A percentile compares a stretch with the other conserved stretches of the same genome.
phyloP scores from a whole-genome alignment of 768 basidiomycete genomes.

The Trametes cubensis region DNA sequence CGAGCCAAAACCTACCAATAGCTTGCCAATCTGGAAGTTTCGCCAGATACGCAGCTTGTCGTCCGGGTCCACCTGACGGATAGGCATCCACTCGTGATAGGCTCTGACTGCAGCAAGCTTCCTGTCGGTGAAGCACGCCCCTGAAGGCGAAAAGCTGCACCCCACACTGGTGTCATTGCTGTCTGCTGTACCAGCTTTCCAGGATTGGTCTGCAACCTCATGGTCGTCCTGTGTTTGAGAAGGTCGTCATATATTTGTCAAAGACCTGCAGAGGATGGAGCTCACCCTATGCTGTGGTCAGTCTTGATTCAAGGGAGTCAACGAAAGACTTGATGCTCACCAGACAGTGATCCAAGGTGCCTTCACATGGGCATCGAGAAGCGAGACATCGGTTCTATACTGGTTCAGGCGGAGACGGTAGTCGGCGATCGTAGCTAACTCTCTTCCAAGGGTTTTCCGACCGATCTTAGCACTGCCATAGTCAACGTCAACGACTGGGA shows the following conservation, averaged over 20 bases:
- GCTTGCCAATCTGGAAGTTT: constrained; percentile 64
- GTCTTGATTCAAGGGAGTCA: background rate
- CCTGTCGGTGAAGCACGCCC: constrained; percentile 60
- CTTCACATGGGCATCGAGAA: constrained; percentile 50
- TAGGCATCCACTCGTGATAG: constrained; percentile 66
- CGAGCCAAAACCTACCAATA: constrained; percentile 37
- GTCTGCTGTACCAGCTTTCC: constrained; percentile 59
- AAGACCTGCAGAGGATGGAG: too few species aligned
- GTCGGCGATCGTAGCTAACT: constrained; percentile 58
- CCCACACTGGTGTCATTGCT: constrained; percentile 56
- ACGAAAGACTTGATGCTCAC: constrained; percentile 31
- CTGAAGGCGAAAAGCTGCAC: constrained; percentile 53
- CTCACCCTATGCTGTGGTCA: too few species aligned
- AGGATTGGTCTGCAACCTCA: constrained; percentile 58
- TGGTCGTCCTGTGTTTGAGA: constrained; percentile 47
- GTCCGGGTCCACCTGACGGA: constrained; percentile 56
- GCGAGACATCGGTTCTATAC: constrained; percentile 54
- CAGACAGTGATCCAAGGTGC: constrained; percentile 62
- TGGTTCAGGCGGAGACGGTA: constrained; percentile 54
- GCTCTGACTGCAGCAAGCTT: constrained; percentile 61
- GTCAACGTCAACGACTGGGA: background rate
- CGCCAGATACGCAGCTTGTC: constrained; percentile 65
- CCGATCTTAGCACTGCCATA: constrained; percentile 48
- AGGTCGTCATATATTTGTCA: too few species aligned
- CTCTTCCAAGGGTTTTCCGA: constrained; percentile 52